A percentile compares a stretch with the other conserved stretches of the same genome.
Evolutionary conservation across 2,329 filamentous ascomycete species (phyloP).

Genomic region (Ceratocystis destructans): DNA sequence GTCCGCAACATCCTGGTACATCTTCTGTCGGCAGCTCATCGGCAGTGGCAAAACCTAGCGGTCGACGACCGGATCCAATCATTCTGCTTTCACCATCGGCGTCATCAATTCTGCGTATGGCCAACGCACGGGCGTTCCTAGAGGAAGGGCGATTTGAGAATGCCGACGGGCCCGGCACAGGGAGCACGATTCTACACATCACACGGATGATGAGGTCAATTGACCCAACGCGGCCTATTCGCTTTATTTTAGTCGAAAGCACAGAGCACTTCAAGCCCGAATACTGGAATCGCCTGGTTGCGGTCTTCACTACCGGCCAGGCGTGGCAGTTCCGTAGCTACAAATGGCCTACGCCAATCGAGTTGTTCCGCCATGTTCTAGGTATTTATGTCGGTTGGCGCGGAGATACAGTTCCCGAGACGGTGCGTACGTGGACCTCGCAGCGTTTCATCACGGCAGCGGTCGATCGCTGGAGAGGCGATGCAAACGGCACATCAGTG

Average conservation of each 20-base stretch:
- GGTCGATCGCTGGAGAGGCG: conserved; percentile 69
- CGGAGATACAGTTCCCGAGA: conserved; percentile 64
- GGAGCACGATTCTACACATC: conserved; percentile 73
- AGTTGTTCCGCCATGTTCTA: conserved; percentile 77
- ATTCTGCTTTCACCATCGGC: conserved; percentile 94
- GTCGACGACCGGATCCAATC: conserved; percentile 60
- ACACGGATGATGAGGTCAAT: conserved; percentile 60
- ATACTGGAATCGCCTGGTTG: conserved; percentile 91
- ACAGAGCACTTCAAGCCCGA: conserved; percentile 94
- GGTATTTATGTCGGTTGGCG: conserved; percentile 88
- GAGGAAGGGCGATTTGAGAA: conserved; percentile 70
- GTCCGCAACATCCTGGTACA: conserved; percentile 31
- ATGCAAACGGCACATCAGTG: conserved; percentile 24
- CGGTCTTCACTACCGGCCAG: conserved; percentile 94
- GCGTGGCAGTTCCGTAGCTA: conserved; percentile 98
- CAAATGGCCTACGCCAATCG: conserved; percentile 80
- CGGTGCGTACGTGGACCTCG: conserved; percentile 71
- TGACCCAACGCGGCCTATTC: conserved; percentile 57
- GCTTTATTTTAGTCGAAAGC: conserved; percentile 90
- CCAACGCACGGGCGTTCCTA: conserved; percentile 90
- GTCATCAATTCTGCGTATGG: conserved; percentile 85
- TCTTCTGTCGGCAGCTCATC: conserved; percentile 25
- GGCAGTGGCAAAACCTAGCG: conserved; percentile 34
- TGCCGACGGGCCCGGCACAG: conserved; percentile 53
- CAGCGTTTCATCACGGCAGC: conserved; percentile 57